Percentiles rank a stretch among this genome's conserved stretches.
Evolutionary conservation across 108 stramenopile species (phyloP).

Genomic region (Pelagomonas calceolata): DNA sequence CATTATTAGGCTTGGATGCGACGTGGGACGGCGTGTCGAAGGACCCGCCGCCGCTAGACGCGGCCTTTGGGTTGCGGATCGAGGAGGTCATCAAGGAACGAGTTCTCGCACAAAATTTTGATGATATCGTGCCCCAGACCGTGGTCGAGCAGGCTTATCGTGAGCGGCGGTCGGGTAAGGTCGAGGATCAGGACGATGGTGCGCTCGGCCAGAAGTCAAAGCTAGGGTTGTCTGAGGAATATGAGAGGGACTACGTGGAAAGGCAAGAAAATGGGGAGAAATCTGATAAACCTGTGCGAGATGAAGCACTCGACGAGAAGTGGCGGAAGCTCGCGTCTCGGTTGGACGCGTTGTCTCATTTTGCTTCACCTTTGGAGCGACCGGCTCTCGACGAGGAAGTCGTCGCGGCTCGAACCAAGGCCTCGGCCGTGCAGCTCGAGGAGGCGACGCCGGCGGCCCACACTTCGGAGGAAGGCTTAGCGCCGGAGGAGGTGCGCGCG

Average conservation of each 20-base stretch:
- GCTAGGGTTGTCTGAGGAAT: conserved; percentile 34
- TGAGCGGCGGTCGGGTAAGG: neutral
- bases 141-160: neutral
- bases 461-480: conserved; percentile 15
- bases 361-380: conserved; percentile 36
- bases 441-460: conserved; percentile 33
- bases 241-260: conserved; percentile 27
- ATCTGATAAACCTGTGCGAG: conserved; percentile 8
- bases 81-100: conserved; percentile 23
- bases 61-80: neutral
- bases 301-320: conserved; percentile 21
- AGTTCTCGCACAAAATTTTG: conserved; percentile 25
- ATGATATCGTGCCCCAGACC: conserved; percentile 28
- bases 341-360: conserved; percentile 39
- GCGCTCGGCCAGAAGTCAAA: conserved; percentile 27
- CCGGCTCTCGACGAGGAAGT: conserved; percentile 16
- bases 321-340: conserved; percentile 27
- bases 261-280: neutral
- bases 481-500: conserved; percentile 34
- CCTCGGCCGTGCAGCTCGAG: conserved; percentile 29
- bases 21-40: conserved; percentile 35
- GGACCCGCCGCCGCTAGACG: conserved; percentile 26
- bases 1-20: conserved; percentile 29
- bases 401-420: neutral
- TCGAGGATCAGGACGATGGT: neutral